Evolutionary conservation across 1,284 basidiomycete species (phyloP).

Genomic region (Ceratobasidium sp.): DNA sequence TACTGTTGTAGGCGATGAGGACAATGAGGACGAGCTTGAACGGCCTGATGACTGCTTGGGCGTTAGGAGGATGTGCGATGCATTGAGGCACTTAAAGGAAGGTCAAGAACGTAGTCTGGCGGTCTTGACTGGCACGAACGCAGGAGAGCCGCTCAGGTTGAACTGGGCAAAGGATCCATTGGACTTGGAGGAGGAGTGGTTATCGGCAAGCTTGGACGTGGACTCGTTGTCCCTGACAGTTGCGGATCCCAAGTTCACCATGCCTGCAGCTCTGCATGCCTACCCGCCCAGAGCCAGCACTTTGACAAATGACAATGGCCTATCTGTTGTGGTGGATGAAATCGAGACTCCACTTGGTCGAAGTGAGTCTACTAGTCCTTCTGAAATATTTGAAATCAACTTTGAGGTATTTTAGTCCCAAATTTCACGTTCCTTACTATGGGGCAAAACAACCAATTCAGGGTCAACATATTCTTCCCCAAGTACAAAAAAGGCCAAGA

Average conservation of each 20-base stretch:
- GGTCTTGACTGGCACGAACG: not conserved
- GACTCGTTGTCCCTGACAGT: constrained; percentile 11
- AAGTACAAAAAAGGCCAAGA: not conserved
- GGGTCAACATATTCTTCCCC: constrained; percentile 1
- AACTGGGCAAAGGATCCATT: not conserved
- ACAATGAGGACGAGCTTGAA: not conserved
- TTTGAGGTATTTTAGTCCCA: not conserved
- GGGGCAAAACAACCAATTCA: constrained; percentile 29
- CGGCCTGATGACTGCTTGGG: not conserved
- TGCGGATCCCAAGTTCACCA: not conserved
- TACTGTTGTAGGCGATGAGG: not conserved
- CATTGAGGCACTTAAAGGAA: not conserved
- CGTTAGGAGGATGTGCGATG: not conserved
- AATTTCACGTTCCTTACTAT: constrained; percentile 7
- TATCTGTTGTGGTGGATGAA: not conserved
- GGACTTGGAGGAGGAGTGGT: not conserved
- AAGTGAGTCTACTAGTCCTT: not conserved
- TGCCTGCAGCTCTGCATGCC: constrained; percentile 1
- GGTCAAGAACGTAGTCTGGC: not conserved
- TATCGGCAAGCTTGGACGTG: not conserved
- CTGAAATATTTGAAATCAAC: too few relatives aligned
- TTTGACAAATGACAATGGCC: not conserved
- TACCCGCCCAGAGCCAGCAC: not conserved
- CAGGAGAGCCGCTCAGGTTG: not conserved
- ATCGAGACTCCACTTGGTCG: not conserved